A percentile compares a stretch with the other conserved stretches of the same genome.
Evolutionary conservation across 2,329 filamentous ascomycete genomes (phyloP).

Genomic region (Onygenales sp.): DNA sequence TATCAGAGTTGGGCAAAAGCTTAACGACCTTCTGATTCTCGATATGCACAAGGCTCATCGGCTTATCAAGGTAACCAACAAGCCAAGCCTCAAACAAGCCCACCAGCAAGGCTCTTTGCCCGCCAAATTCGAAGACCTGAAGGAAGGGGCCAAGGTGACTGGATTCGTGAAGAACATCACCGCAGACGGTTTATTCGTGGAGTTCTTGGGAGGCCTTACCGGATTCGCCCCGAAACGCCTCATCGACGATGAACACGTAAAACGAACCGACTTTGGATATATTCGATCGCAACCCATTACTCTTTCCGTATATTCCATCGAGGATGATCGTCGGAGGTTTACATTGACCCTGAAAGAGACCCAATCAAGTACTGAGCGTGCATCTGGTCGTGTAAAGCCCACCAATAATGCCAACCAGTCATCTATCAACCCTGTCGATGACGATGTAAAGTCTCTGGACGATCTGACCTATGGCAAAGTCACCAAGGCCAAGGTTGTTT

Average conservation of each 20-base stretch:
- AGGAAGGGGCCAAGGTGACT: slow-evolving; percentile 56
- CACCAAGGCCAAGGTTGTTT: slow-evolving; percentile 68
- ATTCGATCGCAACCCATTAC: slow-evolving; percentile 65
- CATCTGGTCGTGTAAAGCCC: slow-evolving; percentile 30
- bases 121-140: slow-evolving; percentile 60
- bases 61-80: slow-evolving; percentile 68
- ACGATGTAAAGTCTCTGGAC: slow-evolving; percentile 52
- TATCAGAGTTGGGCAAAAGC: slow-evolving; percentile 71
- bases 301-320: slow-evolving; percentile 62
- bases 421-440: slow-evolving; percentile 54
- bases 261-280: slow-evolving; percentile 67
- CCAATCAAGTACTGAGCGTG: slow-evolving; percentile 41
- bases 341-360: slow-evolving; percentile 49
- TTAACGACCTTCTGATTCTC: slow-evolving; percentile 76
- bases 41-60: slow-evolving; percentile 72
- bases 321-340: slow-evolving; percentile 61
- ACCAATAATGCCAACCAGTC: slow-evolving; percentile 17
- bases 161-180: slow-evolving; percentile 85
- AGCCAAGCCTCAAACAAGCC: slow-evolving; percentile 70
- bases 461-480: slow-evolving; percentile 66
- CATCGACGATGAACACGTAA: slow-evolving; percentile 59
- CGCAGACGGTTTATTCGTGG: slow-evolving; percentile 71
- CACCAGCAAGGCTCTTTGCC: slow-evolving; percentile 63
- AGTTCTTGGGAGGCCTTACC: slow-evolving; percentile 68
- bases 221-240: slow-evolving; percentile 73